Percentiles rank a stretch among this genome's conserved stretches.
These are phyloP conservation scores for Moringa oleifera DNA, from an alignment of 345 rosid genomes.

Conservation along the genomic window DNA sequence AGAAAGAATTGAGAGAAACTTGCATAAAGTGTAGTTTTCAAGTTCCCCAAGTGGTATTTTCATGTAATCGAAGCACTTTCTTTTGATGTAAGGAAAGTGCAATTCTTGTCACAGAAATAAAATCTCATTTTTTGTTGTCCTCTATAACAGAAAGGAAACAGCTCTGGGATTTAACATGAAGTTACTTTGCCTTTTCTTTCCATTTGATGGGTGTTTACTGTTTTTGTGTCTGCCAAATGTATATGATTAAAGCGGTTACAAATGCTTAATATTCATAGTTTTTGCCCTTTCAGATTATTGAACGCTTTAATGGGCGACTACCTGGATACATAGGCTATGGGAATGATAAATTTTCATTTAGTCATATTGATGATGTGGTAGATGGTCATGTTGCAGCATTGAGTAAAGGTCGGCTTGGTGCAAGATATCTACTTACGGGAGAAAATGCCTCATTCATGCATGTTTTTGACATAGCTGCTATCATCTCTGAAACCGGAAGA, in stretches of 20 bases:
- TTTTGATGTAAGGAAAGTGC: too few species aligned
- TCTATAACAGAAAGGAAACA: too few species aligned
- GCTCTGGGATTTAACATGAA: too few species aligned
- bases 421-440: constrained; percentile 81
- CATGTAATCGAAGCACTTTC: too few species aligned
- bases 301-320: constrained; percentile 72
- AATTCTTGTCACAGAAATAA: too few species aligned
- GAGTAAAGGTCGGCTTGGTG: constrained; percentile 62
- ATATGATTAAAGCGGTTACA: too few species aligned
- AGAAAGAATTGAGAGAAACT: too few species aligned
- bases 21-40: too few species aligned
- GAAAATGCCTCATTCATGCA: constrained; percentile 74
- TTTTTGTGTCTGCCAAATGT: neutral
- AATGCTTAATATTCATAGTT: too few species aligned
- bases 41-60: too few species aligned
- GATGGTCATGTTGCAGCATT: constrained; percentile 76
- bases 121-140: too few species aligned
- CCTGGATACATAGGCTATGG: constrained; percentile 85
- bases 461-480: constrained; percentile 72
- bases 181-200: too few species aligned
- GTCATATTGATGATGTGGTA: constrained; percentile 83
- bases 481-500: constrained; percentile 50
- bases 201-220: neutral
- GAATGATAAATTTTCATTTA: constrained; percentile 60
- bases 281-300: constrained; percentile 52